These are phyloP conservation scores for Chalciporus chontae DNA, from an alignment of 768 basidiomycete species.

Conservation along the genomic window DNA sequence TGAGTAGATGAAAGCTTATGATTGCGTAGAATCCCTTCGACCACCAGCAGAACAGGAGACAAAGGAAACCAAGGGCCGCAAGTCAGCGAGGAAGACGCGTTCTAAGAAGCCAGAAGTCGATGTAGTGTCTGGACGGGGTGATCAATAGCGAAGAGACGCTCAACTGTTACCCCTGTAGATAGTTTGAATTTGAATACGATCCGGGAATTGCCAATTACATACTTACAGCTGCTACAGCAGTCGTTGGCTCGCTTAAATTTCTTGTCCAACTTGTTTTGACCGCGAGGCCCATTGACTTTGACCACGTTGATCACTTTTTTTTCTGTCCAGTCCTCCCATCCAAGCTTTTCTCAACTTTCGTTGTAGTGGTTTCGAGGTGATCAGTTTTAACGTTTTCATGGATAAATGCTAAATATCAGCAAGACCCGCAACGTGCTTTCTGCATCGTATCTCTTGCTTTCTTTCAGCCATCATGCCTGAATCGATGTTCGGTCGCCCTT, in stretches of 20 bases:
- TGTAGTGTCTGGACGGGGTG: too few species aligned
- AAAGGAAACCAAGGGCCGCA: conserved; percentile 44
- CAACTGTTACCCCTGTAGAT: too few species aligned
- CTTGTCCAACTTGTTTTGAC: too few species aligned
- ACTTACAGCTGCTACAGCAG: too few species aligned
- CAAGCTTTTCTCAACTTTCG: neutral
- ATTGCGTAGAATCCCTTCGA: conserved; percentile 33
- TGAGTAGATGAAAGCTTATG: neutral
- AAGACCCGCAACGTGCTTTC: neutral
- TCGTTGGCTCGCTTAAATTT: too few species aligned
- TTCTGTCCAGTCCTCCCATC: neutral
- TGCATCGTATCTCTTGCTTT: conserved; percentile 12
- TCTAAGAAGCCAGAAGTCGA: conserved; percentile 24
- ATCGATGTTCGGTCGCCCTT: conserved; percentile 29
- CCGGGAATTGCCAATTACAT: too few species aligned
- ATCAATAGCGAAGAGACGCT: too few species aligned
- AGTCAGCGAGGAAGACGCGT: conserved; percentile 25
- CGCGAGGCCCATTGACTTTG: too few species aligned
- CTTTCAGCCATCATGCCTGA: conserved; percentile 24
- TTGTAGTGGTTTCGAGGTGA: conserved; percentile 14
- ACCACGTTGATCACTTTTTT: neutral
- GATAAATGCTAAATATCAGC: conserved; percentile 16
- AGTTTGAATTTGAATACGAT: too few species aligned
- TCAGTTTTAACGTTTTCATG: neutral
- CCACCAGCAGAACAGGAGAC: conserved; percentile 40